phyloP scores from a whole-genome alignment of 495 filamentous ascomycete species.

The Neurospora pannonica region DNA sequence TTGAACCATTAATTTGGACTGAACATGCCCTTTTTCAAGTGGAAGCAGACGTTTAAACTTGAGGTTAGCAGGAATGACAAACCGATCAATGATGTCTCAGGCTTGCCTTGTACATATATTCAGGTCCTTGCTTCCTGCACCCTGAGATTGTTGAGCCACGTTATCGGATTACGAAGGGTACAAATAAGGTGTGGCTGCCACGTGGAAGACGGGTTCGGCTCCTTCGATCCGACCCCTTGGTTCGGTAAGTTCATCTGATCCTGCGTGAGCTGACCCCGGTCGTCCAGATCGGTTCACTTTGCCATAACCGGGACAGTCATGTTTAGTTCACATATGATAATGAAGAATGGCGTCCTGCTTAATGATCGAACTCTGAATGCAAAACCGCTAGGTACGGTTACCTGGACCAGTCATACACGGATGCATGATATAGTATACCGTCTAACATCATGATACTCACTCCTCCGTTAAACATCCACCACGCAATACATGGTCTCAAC shows the following conservation, averaged over 20 bases:
- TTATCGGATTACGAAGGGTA: neutral
- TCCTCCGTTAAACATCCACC: neutral
- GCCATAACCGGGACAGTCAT: neutral
- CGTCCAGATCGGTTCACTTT: neutral
- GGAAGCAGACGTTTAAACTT: too few relatives aligned
- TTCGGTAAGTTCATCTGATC: neutral
- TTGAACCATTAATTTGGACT: too few relatives aligned
- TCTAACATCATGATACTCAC: neutral
- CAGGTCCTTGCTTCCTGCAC: neutral
- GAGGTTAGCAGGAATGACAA: neutral
- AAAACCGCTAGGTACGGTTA: neutral
- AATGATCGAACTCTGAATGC: neutral
- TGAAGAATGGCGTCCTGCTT: too few relatives aligned
- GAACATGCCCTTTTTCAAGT: too few relatives aligned
- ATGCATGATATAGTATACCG: too few relatives aligned
- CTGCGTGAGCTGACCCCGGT: neutral
- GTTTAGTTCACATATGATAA: neutral
- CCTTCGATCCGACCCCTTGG: neutral
- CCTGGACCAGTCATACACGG: too few relatives aligned
- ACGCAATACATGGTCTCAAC: neutral
- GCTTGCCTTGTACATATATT: neutral
- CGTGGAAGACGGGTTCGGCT: too few relatives aligned
- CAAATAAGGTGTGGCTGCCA: neutral
- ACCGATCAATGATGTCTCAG: neutral
- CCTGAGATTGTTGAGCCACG: neutral